Base-by-base conservation (phyloP, 148 eudicot genomes). In the Tetragonia tetragonoides region DNA sequence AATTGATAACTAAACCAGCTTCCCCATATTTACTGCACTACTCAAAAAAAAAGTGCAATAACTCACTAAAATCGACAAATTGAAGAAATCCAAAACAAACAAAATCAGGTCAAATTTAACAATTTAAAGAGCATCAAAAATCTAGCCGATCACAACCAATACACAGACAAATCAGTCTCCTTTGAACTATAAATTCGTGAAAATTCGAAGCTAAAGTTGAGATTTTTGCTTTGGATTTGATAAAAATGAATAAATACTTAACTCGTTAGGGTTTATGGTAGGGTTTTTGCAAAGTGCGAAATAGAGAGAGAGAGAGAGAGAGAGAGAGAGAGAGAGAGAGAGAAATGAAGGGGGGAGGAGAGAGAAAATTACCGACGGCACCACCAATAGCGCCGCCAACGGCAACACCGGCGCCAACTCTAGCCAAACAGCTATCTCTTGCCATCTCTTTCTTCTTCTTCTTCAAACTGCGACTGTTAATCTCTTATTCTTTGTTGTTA, bases 301-400 rank as follows among this genome's bases (percentile, higher is more conserved):
- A 65, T 67, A 51, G 54, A 69, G 66, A 14, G 18, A 10, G 37
- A 44, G 75, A 51, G 54, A 69, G 66, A 14, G 18, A 10, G 37
- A 44, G 75, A 51, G 54, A 69, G 66, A 14, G 18, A 10, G 37
- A 44, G 75, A 51, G 54, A 69, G 66, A 14, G 18, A 10, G 37
- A 44, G 75, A n/a, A n/a, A n/a, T n/a, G n/a, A n/a, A n/a, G 34
- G 34, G 1, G 34, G 34, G 34, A 28, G 34, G 34, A 75, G 66
- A 68, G 49, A 39, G 73, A 28, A 54, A 51, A 57, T 73, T 81
- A 92, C 98, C 98, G 56, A 92, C 93, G 66, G 98, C 98, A 68
- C 93, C 98, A 41, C 98, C 98, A 23, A 94, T 84, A 37, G 94
- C 98, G 23, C 97, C 97, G 23, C 98, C 98, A 61, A 92, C 84